Conservation (phyloP, 2,329 filamentous ascomycete genomes). For the Colletotrichum eleusines region DNA sequence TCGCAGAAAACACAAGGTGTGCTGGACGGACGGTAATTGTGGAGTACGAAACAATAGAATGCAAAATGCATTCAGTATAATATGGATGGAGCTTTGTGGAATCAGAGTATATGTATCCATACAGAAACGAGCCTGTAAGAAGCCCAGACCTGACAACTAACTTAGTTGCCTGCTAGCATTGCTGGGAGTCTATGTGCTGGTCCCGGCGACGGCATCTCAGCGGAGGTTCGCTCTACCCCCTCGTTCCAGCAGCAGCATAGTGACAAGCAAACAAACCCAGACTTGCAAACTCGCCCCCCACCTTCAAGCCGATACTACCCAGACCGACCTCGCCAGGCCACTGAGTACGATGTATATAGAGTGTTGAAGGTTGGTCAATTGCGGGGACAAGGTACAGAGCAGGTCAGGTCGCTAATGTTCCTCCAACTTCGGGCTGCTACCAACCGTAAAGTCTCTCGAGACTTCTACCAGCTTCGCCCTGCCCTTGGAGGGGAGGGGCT, state of each 20-base stretch:
- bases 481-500: neutral
- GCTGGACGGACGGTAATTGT: neutral
- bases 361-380: neutral
- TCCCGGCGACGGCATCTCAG: neutral
- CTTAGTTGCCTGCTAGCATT: conserved; percentile 2
- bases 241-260: neutral
- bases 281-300: neutral
- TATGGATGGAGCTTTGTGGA: too few species aligned
- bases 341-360: too few species aligned
- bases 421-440: conserved; percentile 8
- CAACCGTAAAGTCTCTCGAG: conserved; percentile 2
- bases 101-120: too few species aligned
- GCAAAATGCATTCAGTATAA: too few species aligned
- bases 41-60: neutral
- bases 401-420: neutral
- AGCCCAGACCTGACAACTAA: conserved; percentile 17
- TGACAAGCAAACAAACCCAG: neutral
- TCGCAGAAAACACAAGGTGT: neutral
- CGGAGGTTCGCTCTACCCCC: too few species aligned
- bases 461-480: neutral
- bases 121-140: conserved; percentile 14
- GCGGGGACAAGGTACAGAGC: conserved; percentile 11
- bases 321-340: neutral
- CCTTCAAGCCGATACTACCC: too few species aligned
- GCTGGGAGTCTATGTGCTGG: neutral